These are phyloP conservation scores for Hymenoscyphus repandus DNA, from an alignment of 2,329 filamentous ascomycete species.

Conservation along the genomic window DNA sequence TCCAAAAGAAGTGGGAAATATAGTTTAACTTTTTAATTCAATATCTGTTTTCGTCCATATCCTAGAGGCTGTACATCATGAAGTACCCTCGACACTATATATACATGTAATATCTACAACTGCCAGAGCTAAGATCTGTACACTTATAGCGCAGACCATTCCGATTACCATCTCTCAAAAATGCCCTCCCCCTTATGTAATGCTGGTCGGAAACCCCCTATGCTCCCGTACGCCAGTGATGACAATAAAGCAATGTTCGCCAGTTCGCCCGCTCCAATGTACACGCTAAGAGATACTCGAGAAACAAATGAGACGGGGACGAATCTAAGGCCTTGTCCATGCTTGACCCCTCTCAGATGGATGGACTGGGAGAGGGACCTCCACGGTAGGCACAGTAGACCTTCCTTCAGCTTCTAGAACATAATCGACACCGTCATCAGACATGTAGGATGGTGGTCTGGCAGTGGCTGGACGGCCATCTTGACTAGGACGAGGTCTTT, in stretches of 20 bases:
- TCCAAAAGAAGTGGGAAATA: too few relatives aligned
- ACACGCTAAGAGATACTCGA: conserved; percentile 3
- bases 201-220: background rate
- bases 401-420: conserved; percentile 62
- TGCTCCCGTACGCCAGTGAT: conserved; percentile 4
- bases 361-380: conserved; percentile 42
- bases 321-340: conserved; percentile 1
- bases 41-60: too few relatives aligned
- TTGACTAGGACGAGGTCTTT: conserved; percentile 9
- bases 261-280: background rate
- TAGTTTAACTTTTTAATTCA: too few relatives aligned
- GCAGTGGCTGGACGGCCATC: conserved; percentile 29
- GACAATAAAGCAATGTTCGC: conserved; percentile 4
- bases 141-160: background rate
- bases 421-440: conserved; percentile 70
- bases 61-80: too few relatives aligned
- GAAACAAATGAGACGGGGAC: background rate
- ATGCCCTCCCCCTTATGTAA: background rate
- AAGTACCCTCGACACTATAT: background rate
- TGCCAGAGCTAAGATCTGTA: too few relatives aligned
- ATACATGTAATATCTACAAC: too few relatives aligned
- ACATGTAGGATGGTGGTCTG: conserved; percentile 70
- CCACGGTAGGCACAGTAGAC: conserved; percentile 45
- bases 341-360: conserved; percentile 38
- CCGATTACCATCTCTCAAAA: background rate